These are phyloP conservation scores for Penicillium polonicum DNA, from an alignment of 2,329 filamentous ascomycete genomes.

Conservation along the genomic window DNA sequence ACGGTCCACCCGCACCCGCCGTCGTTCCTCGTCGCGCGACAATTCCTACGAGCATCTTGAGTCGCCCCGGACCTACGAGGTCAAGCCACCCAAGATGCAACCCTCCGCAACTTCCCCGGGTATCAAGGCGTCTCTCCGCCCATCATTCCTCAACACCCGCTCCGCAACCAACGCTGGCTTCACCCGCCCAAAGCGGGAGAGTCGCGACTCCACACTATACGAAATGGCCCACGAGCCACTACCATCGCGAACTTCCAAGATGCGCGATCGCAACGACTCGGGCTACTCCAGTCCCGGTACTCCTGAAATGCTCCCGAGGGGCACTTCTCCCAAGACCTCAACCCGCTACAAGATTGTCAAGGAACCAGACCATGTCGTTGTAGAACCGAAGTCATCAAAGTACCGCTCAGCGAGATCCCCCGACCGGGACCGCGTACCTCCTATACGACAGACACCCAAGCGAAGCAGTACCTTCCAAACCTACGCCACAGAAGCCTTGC, in stretches of 20 bases:
- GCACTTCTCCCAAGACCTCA: constrained; percentile 35
- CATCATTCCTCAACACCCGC: constrained; percentile 34
- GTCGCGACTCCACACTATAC: constrained; percentile 19
- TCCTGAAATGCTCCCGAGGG: constrained; percentile 39
- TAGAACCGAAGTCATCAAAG: constrained; percentile 30
- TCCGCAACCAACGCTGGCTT: constrained; percentile 32
- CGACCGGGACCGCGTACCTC: constrained; percentile 25
- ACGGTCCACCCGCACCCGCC: constrained; percentile 31
- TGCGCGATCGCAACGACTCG: constrained; percentile 44
- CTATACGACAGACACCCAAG: constrained; percentile 24
- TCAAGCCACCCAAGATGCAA: constrained; percentile 38
- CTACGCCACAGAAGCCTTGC: constrained; percentile 25
- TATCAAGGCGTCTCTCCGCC: constrained; percentile 31
- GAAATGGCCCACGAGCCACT: constrained; percentile 29
- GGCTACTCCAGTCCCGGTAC: constrained; percentile 48
- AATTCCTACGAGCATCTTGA: constrained; percentile 35
- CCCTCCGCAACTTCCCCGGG: constrained; percentile 35
- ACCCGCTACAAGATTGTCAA: constrained; percentile 36
- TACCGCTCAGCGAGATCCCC: constrained; percentile 31
- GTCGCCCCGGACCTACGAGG: constrained; percentile 23
- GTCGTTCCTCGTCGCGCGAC: constrained; percentile 32
- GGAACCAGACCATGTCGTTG: constrained; percentile 29
- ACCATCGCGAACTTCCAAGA: constrained; percentile 37
- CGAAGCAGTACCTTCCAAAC: constrained; percentile 32
- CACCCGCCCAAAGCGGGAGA: constrained; percentile 31